Evolutionary conservation across 208 protist genomes (phyloP).

Genomic region (Naegleria lovaniensis): DNA sequence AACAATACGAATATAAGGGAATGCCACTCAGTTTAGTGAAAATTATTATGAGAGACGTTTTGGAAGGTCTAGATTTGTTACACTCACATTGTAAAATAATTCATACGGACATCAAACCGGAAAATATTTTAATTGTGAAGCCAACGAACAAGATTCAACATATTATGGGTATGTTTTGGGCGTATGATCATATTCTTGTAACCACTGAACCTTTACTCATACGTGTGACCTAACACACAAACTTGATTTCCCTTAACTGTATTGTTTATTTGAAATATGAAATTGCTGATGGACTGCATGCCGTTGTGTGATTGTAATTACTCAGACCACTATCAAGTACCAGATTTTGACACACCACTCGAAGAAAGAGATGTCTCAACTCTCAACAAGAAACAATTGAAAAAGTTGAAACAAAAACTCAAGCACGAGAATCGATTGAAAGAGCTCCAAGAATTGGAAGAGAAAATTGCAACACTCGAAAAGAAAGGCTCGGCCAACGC

Average conservation of each 20-base stretch:
- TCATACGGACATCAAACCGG: constrained; percentile 94
- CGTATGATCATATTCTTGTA: neutral
- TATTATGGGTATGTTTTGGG: neutral
- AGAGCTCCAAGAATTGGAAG: neutral
- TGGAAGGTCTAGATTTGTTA: constrained; percentile 78
- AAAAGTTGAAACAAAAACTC: constrained; percentile 25
- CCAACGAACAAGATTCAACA: neutral
- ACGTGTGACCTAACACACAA: neutral
- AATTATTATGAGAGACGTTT: constrained; percentile 57
- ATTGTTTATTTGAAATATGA: neutral
- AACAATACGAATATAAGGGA: constrained; percentile 84
- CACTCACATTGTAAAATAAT: constrained; percentile 82
- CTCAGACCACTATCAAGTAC: neutral
- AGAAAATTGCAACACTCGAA: neutral
- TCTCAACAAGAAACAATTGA: constrained; percentile 6
- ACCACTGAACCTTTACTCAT: neutral
- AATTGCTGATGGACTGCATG: too few species aligned
- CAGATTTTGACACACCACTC: neutral
- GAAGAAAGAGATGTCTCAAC: neutral
- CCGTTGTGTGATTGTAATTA: neutral
- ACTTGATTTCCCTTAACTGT: neutral
- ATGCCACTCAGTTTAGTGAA: constrained; percentile 86
- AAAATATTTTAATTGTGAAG: constrained; percentile 78
- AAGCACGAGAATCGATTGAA: neutral
- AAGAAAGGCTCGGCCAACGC: neutral